Conservation (phyloP, 305 asterid species). For the Fraxinus velutina region DNA sequence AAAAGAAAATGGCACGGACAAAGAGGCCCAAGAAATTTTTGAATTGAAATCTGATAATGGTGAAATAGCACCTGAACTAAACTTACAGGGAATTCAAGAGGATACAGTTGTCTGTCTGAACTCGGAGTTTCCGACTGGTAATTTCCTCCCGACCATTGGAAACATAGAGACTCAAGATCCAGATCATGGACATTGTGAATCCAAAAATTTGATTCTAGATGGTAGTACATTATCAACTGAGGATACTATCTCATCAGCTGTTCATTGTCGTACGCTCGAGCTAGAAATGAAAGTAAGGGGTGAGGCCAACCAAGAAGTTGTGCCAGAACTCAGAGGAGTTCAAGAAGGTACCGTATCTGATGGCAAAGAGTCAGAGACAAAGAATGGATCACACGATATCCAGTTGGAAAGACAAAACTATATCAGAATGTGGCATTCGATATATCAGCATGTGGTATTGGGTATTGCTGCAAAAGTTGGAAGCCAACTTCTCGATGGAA, state of each 20-base stretch:
- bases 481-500: slow-evolving; percentile 58
- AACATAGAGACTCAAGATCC: slow-evolving; percentile 8
- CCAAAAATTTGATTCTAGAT: slow-evolving; percentile 17
- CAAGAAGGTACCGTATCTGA: slow-evolving; percentile 16
- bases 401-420: slow-evolving; percentile 41
- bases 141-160: not conserved
- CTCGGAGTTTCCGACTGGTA: not conserved
- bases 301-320: slow-evolving; percentile 19
- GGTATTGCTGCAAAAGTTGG: slow-evolving; percentile 70
- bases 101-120: not conserved
- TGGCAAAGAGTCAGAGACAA: slow-evolving; percentile 2
- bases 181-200: not conserved
- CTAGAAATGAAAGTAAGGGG: slow-evolving; percentile 16
- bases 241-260: slow-evolving; percentile 16
- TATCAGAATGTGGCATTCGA: slow-evolving; percentile 80
- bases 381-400: slow-evolving; percentile 17
- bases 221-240: slow-evolving; percentile 18
- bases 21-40: not conserved
- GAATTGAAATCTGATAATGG: not conserved
- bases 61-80: not conserved
- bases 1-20: slow-evolving; percentile 15
- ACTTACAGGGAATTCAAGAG: not conserved
- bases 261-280: not conserved
- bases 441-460: slow-evolving; percentile 81
- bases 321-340: slow-evolving; percentile 8